Evolutionary conservation across 1,284 basidiomycete species (phyloP).

Genomic region (Rhodotorula glutinis): DNA sequence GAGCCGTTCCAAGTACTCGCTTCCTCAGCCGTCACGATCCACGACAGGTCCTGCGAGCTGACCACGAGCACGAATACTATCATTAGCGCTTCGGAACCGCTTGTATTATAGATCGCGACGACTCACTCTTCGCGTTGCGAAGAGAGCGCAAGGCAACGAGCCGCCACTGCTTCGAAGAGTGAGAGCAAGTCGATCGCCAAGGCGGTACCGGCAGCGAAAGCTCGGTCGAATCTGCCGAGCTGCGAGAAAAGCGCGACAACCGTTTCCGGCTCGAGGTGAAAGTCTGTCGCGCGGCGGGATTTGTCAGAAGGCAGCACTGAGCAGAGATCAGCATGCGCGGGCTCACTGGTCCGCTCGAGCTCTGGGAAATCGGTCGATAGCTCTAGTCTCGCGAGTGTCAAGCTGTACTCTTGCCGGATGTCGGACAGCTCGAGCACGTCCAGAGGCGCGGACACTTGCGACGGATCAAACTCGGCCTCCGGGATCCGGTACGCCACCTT

Average conservation of each 20-base stretch:
- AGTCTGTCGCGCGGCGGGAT: conserved; percentile 53
- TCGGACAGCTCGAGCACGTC: conserved; percentile 78
- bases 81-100: too few relatives aligned
- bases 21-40: conserved; percentile 71
- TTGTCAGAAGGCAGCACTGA: not conserved
- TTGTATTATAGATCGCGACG: too few relatives aligned
- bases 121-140: conserved; percentile 21
- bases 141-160: conserved; percentile 68
- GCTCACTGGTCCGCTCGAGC: conserved; percentile 56
- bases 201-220: conserved; percentile 70
- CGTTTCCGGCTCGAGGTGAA: conserved; percentile 64
- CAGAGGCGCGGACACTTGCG: conserved; percentile 49
- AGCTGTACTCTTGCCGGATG: conserved; percentile 77
- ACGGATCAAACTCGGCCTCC: conserved; percentile 61
- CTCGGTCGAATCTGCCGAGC: conserved; percentile 71
- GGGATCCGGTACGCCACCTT: conserved; percentile 74
- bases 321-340: not conserved
- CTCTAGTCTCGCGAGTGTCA: conserved; percentile 74
- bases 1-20: conserved; percentile 79
- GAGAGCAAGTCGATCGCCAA: conserved; percentile 82
- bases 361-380: conserved; percentile 61
- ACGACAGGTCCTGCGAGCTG: conserved; percentile 65
- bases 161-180: conserved; percentile 73
- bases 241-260: conserved; percentile 79
- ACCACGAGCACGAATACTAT: too few relatives aligned